Base-by-base conservation (phyloP, 2,329 filamentous ascomycete genomes). In the Aureobasidium sp. region DNA sequence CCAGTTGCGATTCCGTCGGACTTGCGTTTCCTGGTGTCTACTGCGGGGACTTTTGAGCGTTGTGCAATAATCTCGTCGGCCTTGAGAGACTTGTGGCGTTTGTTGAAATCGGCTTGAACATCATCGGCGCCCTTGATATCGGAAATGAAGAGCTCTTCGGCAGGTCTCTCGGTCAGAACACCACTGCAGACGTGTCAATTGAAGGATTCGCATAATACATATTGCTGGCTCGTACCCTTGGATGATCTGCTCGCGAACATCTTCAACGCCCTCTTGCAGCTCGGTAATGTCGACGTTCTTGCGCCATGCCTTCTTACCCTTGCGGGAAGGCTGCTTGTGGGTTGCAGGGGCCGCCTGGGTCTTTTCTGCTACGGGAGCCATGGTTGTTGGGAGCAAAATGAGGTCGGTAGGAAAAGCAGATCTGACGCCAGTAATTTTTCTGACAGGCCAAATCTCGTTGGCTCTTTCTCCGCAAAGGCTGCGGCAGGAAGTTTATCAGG, bases 231-330 rank as follows among this genome's bases (percentile, higher is more conserved):
- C 70, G 63, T 80, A 93, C 91, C 94, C 94, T 79, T 87, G 83
- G 67, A 96, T 94, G 64, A 97, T 88, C 78, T 97, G 89, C 63
- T 95, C 88, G 69, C 94, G 91, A 67, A 95, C 79, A 70, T 89
- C 82, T 65, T 91, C 87, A 37, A 99, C 83, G 64, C 94, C 94
- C 59, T 88, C 78, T 69, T 93, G 83, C 30, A 99, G 84, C 65
- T 96, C 87, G 32, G 90, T 88, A 64, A 97, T 84, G 76, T 99
- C 91, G 75, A 99, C 91, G 77, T 99, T 96, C 76, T 97, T 99
- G 72, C 94, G 85, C 94, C 94, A 99, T 36, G 94, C 93, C 79
- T 96, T 97, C 78, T 97, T 97, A 69, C 95, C 94, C 75, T 99
- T 99, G 72, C 94, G 84, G 5, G 93, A 97, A 30, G 91, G 85